phyloP scores from a whole-genome alignment of 2,329 filamentous ascomycete species.

The Penicillium sp. region DNA sequence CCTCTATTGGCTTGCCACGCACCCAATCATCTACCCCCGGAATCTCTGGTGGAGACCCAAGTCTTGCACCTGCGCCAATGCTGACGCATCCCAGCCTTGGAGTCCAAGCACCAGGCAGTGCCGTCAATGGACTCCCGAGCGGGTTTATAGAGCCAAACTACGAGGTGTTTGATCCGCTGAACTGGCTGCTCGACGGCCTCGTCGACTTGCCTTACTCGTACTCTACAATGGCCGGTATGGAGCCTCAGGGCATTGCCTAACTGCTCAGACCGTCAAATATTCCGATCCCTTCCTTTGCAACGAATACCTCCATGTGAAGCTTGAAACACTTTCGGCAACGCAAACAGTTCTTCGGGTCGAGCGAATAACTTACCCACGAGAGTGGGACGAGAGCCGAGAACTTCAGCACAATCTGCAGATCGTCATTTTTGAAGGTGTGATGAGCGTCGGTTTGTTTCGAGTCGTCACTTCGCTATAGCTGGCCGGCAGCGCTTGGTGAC shows the following conservation, averaged over 20 bases:
- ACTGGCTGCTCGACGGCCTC: slow-evolving; percentile 89
- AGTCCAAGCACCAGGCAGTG: slow-evolving; percentile 28
- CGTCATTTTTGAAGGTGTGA: no score
- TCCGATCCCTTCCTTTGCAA: background rate
- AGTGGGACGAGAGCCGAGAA: no score
- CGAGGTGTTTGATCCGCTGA: slow-evolving; percentile 88
- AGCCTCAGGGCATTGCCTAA: slow-evolving; percentile 43
- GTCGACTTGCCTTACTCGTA: slow-evolving; percentile 76
- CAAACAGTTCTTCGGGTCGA: no score
- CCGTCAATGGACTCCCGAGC: slow-evolving; percentile 36
- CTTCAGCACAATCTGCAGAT: no score
- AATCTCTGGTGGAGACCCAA: slow-evolving; percentile 46
- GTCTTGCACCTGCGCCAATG: slow-evolving; percentile 42
- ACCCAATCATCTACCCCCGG: slow-evolving; percentile 40
- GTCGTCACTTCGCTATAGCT: no score
- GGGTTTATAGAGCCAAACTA: slow-evolving; percentile 70
- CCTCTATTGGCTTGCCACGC: slow-evolving; percentile 52
- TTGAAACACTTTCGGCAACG: no score
- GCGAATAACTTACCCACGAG: no score
- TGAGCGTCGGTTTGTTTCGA: no score
- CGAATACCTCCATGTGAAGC: no score
- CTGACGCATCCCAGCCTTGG: slow-evolving; percentile 37
- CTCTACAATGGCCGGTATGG: slow-evolving; percentile 55
- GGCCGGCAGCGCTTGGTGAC: no score
- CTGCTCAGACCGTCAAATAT: background rate